Evolutionary conservation across 768 basidiomycete genomes (phyloP).

Genomic region (Mycena amicta): DNA sequence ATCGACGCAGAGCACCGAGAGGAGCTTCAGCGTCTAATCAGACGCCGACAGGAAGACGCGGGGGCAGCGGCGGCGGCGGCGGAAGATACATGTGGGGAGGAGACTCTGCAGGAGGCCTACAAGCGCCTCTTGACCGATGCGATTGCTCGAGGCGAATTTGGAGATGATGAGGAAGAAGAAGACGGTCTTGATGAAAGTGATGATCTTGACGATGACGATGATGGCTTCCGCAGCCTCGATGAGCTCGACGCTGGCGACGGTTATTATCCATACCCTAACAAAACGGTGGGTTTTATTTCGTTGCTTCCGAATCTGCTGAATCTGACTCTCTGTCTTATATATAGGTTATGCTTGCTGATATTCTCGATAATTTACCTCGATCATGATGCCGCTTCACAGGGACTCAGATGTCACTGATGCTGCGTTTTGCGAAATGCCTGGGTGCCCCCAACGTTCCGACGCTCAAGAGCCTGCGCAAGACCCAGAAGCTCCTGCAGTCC

Average conservation of each 20-base stretch:
- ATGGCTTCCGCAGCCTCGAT: too few species aligned
- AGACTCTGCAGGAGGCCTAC: background rate
- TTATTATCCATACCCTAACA: background rate
- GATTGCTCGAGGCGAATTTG: background rate
- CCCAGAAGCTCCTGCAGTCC: background rate
- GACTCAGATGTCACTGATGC: constrained; percentile 13
- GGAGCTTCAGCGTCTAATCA: background rate
- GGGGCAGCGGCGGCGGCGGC: background rate
- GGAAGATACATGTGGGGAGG: background rate
- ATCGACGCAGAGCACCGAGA: background rate
- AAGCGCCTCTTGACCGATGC: background rate
- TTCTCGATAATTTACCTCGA: constrained; percentile 21
- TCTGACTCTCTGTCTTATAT: background rate
- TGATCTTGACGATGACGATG: background rate
- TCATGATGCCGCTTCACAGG: constrained; percentile 18
- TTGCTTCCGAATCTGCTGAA: background rate
- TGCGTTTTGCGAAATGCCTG: constrained; percentile 4
- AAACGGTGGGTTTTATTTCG: background rate
- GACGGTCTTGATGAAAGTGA: background rate
- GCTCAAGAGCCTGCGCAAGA: constrained; percentile 6
- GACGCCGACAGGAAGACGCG: background rate
- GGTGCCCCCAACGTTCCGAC: constrained; percentile 16
- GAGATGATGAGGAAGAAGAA: background rate
- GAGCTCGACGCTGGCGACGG: background rate
- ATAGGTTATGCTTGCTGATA: constrained; percentile 18